Conservation (phyloP, 495 filamentous ascomycete genomes). For the Bacidia rubella region DNA sequence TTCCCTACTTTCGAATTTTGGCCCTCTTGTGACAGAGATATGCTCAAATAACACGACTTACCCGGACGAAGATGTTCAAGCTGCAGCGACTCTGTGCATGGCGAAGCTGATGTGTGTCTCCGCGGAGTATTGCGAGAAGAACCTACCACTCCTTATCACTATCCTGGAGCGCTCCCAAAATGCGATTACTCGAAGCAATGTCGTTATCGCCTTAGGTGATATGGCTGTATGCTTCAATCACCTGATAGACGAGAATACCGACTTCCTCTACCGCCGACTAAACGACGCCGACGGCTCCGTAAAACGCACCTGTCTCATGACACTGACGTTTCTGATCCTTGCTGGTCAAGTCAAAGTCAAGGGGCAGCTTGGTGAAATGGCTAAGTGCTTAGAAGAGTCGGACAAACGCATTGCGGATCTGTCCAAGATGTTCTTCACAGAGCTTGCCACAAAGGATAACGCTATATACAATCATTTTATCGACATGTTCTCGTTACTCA, state of each 20-base stretch:
- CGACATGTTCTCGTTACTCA: constrained; percentile 93
- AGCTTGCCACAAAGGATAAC: constrained; percentile 94
- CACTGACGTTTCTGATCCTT: constrained; percentile 90
- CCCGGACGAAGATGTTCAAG: constrained; percentile 73
- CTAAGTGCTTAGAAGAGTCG: constrained; percentile 90
- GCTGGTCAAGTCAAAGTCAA: constrained; percentile 99
- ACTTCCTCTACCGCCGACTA: constrained; percentile 88
- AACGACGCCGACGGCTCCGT: constrained; percentile 81
- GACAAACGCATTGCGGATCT: constrained; percentile 90
- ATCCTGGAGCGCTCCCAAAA: constrained; percentile 90
- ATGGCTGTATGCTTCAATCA: constrained; percentile 99
- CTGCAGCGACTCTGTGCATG: constrained; percentile 87
- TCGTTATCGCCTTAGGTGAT: constrained; percentile 90
- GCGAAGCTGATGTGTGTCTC: constrained; percentile 97
- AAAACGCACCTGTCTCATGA: constrained; percentile 97
- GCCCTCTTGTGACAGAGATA: constrained; percentile 80
- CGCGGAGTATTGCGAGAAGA: constrained; percentile 86
- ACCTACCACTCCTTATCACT: constrained; percentile 88
- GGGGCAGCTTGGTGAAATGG: constrained; percentile 98
- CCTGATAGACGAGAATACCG: constrained; percentile 96
- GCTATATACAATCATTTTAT: constrained; percentile 99
- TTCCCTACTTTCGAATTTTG: constrained; percentile 78
- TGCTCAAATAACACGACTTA: constrained; percentile 89
- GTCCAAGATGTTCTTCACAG: constrained; percentile 95
- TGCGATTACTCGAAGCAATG: constrained; percentile 83